Evolutionary conservation across 1,284 basidiomycete genomes (phyloP), one percentile per base, ranked within the genome.

Genomic region (Ganoderma lingzhi): DNA sequence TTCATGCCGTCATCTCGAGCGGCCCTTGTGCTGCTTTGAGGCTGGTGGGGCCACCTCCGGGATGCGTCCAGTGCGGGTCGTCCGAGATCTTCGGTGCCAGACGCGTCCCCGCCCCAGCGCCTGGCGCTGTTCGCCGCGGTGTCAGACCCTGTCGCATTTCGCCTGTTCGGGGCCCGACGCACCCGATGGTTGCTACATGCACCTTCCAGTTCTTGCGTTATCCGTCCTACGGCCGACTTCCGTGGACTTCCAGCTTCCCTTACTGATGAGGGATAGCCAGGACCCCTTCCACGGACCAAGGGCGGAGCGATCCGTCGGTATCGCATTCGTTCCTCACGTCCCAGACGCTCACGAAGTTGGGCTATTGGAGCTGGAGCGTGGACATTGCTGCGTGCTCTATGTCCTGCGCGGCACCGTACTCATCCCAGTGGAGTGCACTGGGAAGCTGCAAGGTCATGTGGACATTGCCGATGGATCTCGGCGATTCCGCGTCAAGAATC

Each of bases 211-310:
- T 37, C 23, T 41, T 61, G 59, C 59, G 23, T 15, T 61, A 23
- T 28, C 59, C 59, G 59, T 61, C 59, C 39, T 61, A 61, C 59
- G n/a, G 37, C 59, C 59, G 59, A 41, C 39, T 61, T 61, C 37
- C 35, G 59, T 39, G 12, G 12, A 4, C 59, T 61, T 42, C 59
- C 23, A 35, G 59, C 59, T 44, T 61, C 59, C 59, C 59, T 39
- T 42, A 39, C 14, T 61, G 59, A 61, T 61, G 59, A 39, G 37
- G 37, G 59, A 42, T 41, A 30, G 56, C 56, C 56, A 19, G 56
- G 30, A 58, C 35, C 59, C 19, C 59, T 42, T 42, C 59, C 37
- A 42, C 39, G 59, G 59, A 61, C 37, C 19, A 61, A 61, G 59
- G 14, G 39, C 59, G 59, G 39, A 59, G 56, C 35, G 56, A 59